Percentiles rank a stretch among this genome's conserved stretches.
Evolutionary conservation across 805 yeast species (phyloP).

Genomic region (Alloascoidea hylecoeti): DNA sequence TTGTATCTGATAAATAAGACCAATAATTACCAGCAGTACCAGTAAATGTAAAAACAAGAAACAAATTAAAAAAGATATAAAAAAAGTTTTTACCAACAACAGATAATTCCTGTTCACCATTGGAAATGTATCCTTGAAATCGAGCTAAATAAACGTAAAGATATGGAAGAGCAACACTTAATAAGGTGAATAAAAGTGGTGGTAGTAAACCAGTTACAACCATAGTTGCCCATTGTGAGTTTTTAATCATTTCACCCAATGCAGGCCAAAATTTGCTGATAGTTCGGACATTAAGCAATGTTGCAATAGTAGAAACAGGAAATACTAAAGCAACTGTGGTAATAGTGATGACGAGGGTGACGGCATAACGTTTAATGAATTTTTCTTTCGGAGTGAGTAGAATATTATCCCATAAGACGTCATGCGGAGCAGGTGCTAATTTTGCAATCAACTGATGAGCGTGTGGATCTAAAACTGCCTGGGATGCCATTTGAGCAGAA

Average conservation of each 20-base stretch:
- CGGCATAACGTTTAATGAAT: conserved; percentile 42
- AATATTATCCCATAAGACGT: conserved; percentile 83
- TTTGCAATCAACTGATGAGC: conserved; percentile 71
- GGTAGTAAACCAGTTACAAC: conserved; percentile 84
- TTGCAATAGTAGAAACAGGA: conserved; percentile 79
- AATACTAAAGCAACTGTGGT: conserved; percentile 60
- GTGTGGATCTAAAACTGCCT: conserved; percentile 83
- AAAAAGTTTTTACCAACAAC: conserved; percentile 88
- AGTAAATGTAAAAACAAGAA: conserved; percentile 84
- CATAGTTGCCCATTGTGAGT: conserved; percentile 58
- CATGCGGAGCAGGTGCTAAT: conserved; percentile 93
- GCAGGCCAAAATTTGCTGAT: conserved; percentile 74
- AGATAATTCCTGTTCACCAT: conserved; percentile 85
- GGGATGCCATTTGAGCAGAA: conserved; percentile 93
- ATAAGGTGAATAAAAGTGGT: conserved; percentile 74
- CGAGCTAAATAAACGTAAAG: conserved; percentile 73
- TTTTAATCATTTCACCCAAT: conserved; percentile 51
- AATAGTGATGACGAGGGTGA: conserved; percentile 53
- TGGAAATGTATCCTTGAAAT: conserved; percentile 79
- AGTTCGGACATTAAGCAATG: conserved; percentile 65
- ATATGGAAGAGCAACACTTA: conserved; percentile 76
- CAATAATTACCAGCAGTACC: conserved; percentile 79
- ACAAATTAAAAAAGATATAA: conserved; percentile 86
- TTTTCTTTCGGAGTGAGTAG: conserved; percentile 69
- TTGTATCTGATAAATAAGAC: conserved; percentile 77